Evolutionary conservation across 2,329 filamentous ascomycete genomes (phyloP).

Genomic region (Xylaria multiplex): DNA sequence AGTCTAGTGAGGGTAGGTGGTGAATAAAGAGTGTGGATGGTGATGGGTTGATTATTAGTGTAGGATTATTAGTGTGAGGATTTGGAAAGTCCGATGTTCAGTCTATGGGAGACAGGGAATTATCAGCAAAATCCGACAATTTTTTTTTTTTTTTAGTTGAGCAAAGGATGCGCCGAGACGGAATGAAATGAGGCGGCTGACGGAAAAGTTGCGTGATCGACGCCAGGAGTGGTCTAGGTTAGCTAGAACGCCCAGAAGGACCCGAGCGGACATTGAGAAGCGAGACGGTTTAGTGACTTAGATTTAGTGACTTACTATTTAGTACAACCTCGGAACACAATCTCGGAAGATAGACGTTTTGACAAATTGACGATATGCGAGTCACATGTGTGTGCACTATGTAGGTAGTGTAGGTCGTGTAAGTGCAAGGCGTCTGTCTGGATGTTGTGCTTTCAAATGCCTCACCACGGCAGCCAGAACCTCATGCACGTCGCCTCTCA

Average conservation of each 20-base stretch:
- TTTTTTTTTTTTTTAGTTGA: constrained; percentile 18
- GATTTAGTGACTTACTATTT: constrained; percentile 4
- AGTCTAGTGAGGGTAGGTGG: neutral
- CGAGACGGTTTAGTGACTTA: constrained; percentile 15
- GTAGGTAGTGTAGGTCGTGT: neutral
- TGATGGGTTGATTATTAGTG: constrained; percentile 6
- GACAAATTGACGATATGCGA: constrained; percentile 22
- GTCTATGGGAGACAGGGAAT: constrained; percentile 14
- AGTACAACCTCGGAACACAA: neutral
- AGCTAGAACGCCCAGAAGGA: neutral
- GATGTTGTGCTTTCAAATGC: constrained; percentile 22
- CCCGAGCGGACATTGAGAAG: neutral
- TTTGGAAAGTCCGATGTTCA: constrained; percentile 1
- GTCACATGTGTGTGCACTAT: neutral
- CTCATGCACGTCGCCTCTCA: neutral
- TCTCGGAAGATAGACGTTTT: constrained; percentile 12
- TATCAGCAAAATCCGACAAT: constrained; percentile 13
- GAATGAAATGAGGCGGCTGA: constrained; percentile 33
- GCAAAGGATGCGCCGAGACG: constrained; percentile 23
- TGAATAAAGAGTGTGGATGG: neutral
- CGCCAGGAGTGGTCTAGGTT: constrained; percentile 20
- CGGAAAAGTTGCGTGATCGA: constrained; percentile 32
- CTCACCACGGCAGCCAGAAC: constrained; percentile 9
- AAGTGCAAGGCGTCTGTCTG: neutral
- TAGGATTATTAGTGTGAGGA: constrained; percentile 3